Evolutionary conservation across 2,329 filamentous ascomycete species (phyloP).

Genomic region (Ceratocystis destructans): DNA sequence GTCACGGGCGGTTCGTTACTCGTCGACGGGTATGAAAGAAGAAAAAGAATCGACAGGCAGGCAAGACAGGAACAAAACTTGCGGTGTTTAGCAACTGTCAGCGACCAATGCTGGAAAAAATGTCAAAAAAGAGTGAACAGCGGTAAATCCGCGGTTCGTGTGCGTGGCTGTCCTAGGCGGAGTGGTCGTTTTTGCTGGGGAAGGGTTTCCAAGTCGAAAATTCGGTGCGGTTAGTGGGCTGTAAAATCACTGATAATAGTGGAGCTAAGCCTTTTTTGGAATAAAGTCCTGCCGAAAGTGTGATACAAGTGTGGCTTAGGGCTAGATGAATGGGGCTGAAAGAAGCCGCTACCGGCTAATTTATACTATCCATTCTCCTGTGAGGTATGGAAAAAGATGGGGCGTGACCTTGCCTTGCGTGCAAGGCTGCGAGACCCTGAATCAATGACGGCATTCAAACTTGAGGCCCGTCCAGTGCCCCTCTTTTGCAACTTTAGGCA

Average conservation of each 20-base stretch:
- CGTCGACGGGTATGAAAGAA: slow-evolving; percentile 24
- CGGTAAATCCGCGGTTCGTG: slow-evolving; percentile 17
- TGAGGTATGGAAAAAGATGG: slow-evolving; percentile 1
- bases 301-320: slow-evolving; percentile 17
- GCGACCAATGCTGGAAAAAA: slow-evolving; percentile 13
- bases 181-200: slow-evolving; percentile 13
- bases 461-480: slow-evolving; percentile 11
- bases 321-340: slow-evolving; percentile 13
- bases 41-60: slow-evolving; percentile 24
- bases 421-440: slow-evolving; percentile 3
- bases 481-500: not conserved
- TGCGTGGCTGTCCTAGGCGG: slow-evolving; percentile 15
- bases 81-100: slow-evolving; percentile 14
- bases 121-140: slow-evolving; percentile 17
- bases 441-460: not conserved
- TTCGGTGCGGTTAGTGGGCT: slow-evolving; percentile 15
- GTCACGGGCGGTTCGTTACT: slow-evolving; percentile 25
- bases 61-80: slow-evolving; percentile 18
- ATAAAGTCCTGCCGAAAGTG: slow-evolving; percentile 8
- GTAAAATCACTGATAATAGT: not conserved
- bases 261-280: slow-evolving; percentile 5
- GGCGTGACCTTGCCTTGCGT: not conserved
- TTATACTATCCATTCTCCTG: not conserved
- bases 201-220: slow-evolving; percentile 12
- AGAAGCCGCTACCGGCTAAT: not conserved